phyloP scores from a whole-genome alignment of 495 filamentous ascomycete genomes.

The Podospora tetraspora region DNA sequence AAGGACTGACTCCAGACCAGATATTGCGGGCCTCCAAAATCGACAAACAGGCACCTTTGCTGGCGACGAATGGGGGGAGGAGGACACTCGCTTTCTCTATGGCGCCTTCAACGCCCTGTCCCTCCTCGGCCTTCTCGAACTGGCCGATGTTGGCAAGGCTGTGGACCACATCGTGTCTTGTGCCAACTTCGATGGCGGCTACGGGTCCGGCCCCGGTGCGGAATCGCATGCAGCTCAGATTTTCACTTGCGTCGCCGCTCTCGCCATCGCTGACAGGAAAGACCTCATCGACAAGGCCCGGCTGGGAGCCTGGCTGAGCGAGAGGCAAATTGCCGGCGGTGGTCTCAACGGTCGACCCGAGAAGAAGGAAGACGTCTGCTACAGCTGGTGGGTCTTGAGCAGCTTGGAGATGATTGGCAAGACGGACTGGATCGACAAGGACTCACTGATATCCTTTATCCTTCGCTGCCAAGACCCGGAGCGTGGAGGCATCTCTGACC shows the following conservation, averaged over 20 bases:
- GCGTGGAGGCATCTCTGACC: slow-evolving; percentile 78
- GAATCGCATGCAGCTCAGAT: slow-evolving; percentile 93
- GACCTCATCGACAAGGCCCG: slow-evolving; percentile 80
- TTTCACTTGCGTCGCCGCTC: slow-evolving; percentile 86
- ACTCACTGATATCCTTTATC: slow-evolving; percentile 74
- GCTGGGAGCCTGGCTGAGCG: slow-evolving; percentile 84
- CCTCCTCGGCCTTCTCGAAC: slow-evolving; percentile 61
- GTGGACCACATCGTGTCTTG: slow-evolving; percentile 73
- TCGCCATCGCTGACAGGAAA: slow-evolving; percentile 73
- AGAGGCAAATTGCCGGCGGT: slow-evolving; percentile 79
- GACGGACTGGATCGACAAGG: slow-evolving; percentile 83
- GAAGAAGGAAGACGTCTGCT: slow-evolving; percentile 95
- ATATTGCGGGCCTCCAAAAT: slow-evolving; percentile 78
- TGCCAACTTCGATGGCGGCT: slow-evolving; percentile 88
- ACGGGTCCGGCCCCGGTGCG: slow-evolving; percentile 79
- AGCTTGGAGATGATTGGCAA: slow-evolving; percentile 85
- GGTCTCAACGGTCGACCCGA: slow-evolving; percentile 92
- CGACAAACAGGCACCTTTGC: slow-evolving; percentile 75
- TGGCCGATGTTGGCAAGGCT: slow-evolving; percentile 73
- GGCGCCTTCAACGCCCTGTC: slow-evolving; percentile 82
- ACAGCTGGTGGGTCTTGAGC: slow-evolving; percentile 95
- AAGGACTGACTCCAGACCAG: slow-evolving; percentile 39
- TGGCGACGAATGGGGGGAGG: slow-evolving; percentile 94
- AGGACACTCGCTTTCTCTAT: slow-evolving; percentile 90
- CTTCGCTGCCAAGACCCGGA: slow-evolving; percentile 82